These are phyloP conservation scores for Aphanomyces euteiches DNA, from an alignment of 352 stramenopile genomes.

Conservation along the genomic window DNA sequence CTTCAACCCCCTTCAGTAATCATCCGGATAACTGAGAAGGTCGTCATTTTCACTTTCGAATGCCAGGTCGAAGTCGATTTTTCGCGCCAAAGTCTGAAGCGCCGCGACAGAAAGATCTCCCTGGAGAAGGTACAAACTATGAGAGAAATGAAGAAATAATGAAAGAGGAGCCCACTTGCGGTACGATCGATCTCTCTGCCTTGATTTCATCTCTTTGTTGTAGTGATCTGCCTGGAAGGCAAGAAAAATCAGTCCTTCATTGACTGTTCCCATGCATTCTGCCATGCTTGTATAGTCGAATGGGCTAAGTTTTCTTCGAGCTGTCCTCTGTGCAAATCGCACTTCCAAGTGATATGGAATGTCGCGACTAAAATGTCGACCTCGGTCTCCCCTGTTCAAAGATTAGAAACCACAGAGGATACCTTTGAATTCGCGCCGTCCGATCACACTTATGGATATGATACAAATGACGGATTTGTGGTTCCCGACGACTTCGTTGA, in stretches of 20 bases:
- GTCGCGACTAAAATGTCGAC: neutral
- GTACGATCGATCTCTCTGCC: neutral
- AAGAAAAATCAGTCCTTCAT: neutral
- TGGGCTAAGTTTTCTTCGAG: neutral
- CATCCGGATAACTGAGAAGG: conserved; percentile 27
- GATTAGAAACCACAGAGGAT: neutral
- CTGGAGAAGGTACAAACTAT: neutral
- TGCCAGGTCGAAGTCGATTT: neutral
- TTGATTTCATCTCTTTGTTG: neutral
- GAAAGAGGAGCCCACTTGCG: neutral
- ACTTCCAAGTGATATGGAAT: conserved; percentile 4
- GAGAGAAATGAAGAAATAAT: neutral
- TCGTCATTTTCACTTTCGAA: neutral
- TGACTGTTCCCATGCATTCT: conserved; percentile 5
- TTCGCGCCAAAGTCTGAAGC: neutral
- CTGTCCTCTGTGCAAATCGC: conserved; percentile 11
- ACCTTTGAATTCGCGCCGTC: neutral
- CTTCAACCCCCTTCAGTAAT: conserved; percentile 35
- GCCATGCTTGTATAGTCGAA: neutral
- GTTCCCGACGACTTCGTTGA: conserved; percentile 1
- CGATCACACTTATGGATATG: conserved; percentile 3
- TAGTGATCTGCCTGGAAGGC: neutral
- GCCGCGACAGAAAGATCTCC: neutral
- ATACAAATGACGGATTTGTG: conserved; percentile 8
- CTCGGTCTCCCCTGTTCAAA: neutral